These are phyloP conservation scores for Hamigera avellanea DNA, from an alignment of 495 filamentous ascomycete genomes.

Conservation along the genomic window DNA sequence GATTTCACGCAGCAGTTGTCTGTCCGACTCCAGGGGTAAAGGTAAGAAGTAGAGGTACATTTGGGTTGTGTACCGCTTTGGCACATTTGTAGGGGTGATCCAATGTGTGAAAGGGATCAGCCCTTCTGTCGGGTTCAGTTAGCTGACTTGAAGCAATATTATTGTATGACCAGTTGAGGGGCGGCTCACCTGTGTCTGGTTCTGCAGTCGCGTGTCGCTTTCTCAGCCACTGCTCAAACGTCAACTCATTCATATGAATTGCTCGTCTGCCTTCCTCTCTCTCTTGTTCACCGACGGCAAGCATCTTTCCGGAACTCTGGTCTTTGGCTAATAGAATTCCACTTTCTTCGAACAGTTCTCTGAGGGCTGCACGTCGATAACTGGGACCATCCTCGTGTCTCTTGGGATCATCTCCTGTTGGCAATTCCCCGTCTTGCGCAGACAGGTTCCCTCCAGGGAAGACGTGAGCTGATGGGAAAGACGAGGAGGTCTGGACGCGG, in stretches of 20 bases:
- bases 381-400: constrained; percentile 54
- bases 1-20: constrained; percentile 16
- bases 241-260: constrained; percentile 50
- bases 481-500: constrained; percentile 65
- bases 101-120: constrained; percentile 83
- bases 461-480: constrained; percentile 87
- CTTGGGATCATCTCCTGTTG: constrained; percentile 22
- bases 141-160: neutral
- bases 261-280: constrained; percentile 53
- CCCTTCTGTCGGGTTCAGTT: constrained; percentile 26
- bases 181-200: constrained; percentile 51
- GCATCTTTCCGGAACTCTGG: constrained; percentile 28
- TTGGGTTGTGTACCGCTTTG: constrained; percentile 76
- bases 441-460: constrained; percentile 91
- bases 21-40: constrained; percentile 33
- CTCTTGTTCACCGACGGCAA: constrained; percentile 46
- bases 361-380: constrained; percentile 69
- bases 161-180: neutral
- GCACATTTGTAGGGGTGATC: constrained; percentile 66
- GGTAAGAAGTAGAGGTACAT: constrained; percentile 97
- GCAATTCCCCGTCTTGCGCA: constrained; percentile 51
- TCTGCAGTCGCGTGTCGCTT: constrained; percentile 46
- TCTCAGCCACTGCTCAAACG: constrained; percentile 57
- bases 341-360: constrained; percentile 92
- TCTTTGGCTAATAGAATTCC: constrained; percentile 70